phyloP scores from a whole-genome alignment of 106 monocot species.

The Allium fistulosum region DNA sequence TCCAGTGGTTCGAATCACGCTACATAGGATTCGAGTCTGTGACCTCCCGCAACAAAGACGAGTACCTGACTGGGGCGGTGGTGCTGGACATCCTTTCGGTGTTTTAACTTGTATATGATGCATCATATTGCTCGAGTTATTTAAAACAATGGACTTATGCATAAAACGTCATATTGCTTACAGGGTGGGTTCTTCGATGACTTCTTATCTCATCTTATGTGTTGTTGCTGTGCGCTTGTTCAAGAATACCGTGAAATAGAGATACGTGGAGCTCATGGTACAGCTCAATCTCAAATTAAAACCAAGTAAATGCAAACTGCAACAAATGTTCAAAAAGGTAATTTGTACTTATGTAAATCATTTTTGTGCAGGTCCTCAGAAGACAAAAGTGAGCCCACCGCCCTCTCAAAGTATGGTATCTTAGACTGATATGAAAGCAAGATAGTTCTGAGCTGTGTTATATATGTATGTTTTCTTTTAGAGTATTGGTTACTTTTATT shows the following conservation, averaged over 20 bases:
- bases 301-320: background rate
- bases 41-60: no score
- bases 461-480: background rate
- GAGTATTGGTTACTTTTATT: background rate
- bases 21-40: background rate
- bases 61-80: background rate
- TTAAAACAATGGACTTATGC: background rate
- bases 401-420: constrained; percentile 71
- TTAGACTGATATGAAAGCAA: constrained; percentile 10
- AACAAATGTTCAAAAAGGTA: no score
- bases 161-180: background rate
- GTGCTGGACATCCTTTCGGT: background rate
- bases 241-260: constrained; percentile 95
- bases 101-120: background rate
- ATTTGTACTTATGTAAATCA: background rate
- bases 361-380: constrained; percentile 37
- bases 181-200: constrained; percentile 89
- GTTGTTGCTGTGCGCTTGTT: constrained; percentile 95
- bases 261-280: constrained; percentile 59
- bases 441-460: background rate
- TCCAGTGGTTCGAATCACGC: background rate
- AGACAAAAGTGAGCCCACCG: constrained; percentile 63
- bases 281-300: background rate
- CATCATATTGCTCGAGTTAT: background rate
- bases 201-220: constrained; percentile 90